phyloP scores from a whole-genome alignment of 495 filamentous ascomycete species.

The Tuber melanosporum region DNA sequence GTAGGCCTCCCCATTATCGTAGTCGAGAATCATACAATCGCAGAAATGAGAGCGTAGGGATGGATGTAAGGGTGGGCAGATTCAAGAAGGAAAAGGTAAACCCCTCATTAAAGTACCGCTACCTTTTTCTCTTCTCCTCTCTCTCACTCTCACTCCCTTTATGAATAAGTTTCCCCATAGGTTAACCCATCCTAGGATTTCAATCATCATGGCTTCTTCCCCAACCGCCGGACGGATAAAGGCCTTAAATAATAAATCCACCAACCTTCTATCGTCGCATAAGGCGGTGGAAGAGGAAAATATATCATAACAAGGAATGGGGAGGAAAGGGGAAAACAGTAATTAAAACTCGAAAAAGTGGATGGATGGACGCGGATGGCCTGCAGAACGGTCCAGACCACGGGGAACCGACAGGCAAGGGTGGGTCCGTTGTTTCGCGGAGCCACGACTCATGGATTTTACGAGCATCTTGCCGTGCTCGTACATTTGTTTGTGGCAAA shows the following conservation, averaged over 20 bases:
- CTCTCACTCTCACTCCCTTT: neutral
- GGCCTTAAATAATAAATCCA: neutral
- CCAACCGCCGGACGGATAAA: conserved; percentile 1
- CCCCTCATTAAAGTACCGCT: neutral
- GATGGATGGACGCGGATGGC: neutral
- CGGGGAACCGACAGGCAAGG: neutral
- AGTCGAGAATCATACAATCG: neutral
- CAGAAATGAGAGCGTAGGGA: neutral
- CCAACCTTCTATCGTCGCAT: neutral
- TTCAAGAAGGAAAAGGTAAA: conserved; percentile 3
- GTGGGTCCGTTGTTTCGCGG: neutral
- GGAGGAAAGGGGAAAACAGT: neutral
- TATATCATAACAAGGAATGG: neutral
- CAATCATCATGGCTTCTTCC: neutral
- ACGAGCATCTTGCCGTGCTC: neutral
- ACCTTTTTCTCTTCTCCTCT: neutral
- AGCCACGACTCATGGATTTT: neutral
- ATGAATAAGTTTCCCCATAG: neutral
- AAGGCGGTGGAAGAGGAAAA: neutral
- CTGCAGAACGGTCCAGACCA: neutral
- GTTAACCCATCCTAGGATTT: neutral
- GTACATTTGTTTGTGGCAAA: too few species aligned
- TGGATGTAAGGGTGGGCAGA: neutral
- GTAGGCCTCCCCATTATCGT: neutral
- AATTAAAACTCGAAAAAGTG: neutral